Conservation (phyloP, 768 basidiomycete species). For the Boletus speciosus region DNA sequence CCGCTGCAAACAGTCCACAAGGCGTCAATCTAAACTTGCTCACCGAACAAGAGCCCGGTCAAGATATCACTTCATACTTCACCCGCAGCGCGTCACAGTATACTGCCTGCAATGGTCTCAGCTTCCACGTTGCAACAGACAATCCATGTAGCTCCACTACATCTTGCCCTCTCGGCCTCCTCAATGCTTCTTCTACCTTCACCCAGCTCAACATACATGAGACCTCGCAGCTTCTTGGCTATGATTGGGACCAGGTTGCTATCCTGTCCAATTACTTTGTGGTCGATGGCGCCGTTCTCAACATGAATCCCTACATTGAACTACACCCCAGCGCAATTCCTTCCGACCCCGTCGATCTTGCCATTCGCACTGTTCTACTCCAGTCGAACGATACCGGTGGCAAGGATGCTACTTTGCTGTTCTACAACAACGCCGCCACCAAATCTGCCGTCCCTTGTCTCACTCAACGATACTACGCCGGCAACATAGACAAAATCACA, state of each 20-base stretch:
- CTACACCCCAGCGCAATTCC: constrained; percentile 66
- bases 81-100: constrained; percentile 65
- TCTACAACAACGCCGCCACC: constrained; percentile 67
- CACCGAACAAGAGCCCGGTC: constrained; percentile 57
- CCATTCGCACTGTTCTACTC: constrained; percentile 71
- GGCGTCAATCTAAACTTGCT: constrained; percentile 60
- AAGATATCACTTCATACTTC: constrained; percentile 90
- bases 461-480: constrained; percentile 81
- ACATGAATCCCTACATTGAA: constrained; percentile 81
- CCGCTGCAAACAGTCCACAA: constrained; percentile 42
- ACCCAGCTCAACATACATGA: constrained; percentile 58
- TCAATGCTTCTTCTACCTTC: constrained; percentile 56
- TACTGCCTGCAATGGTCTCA: constrained; percentile 56
- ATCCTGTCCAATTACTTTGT: constrained; percentile 74
- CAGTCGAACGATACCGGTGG: constrained; percentile 51
- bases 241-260: constrained; percentile 87
- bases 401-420: constrained; percentile 87
- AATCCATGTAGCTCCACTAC: constrained; percentile 60
- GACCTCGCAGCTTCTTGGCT: constrained; percentile 73
- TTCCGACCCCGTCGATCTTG: constrained; percentile 75
- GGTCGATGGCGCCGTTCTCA: constrained; percentile 90
- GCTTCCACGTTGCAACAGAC: constrained; percentile 69
- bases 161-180: constrained; percentile 64
- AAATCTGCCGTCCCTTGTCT: constrained; percentile 75
- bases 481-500: constrained; percentile 94